Evolutionary conservation across 2,329 filamentous ascomycete species (phyloP).

Genomic region (Knufia petricola): DNA sequence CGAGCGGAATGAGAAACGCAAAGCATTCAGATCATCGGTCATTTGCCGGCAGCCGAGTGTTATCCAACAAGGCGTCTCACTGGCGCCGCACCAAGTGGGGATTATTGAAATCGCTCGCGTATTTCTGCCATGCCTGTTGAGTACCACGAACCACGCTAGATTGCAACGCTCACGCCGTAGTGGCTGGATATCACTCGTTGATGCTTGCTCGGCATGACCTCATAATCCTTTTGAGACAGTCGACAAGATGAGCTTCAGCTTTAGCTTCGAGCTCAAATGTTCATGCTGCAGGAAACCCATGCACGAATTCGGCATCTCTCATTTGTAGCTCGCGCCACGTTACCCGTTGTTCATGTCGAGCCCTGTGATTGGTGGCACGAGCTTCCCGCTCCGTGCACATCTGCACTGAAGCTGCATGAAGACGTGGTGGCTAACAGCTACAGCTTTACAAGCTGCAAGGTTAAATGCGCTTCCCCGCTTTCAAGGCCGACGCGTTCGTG

Average conservation of each 20-base stretch:
- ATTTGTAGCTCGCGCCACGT: conserved; percentile 7
- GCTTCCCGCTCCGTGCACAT: background rate
- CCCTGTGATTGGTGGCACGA: conserved; percentile 2
- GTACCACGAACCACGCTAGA: background rate
- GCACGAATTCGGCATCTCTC: background rate
- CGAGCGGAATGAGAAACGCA: background rate
- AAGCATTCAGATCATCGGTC: background rate
- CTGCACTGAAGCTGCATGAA: background rate
- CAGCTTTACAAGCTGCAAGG: conserved; percentile 2
- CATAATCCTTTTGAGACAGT: background rate
- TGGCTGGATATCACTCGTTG: background rate
- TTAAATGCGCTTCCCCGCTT: conserved; percentile 7
- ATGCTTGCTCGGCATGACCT: background rate
- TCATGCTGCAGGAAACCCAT: background rate
- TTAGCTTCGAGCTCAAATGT: background rate
- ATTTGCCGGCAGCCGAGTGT: background rate
- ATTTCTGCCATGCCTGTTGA: conserved; percentile 1
- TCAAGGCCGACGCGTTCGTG: conserved; percentile 3
- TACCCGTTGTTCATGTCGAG: background rate
- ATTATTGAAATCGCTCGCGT: background rate
- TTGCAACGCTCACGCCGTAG: background rate
- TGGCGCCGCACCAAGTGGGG: too few relatives aligned
- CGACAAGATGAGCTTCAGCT: background rate
- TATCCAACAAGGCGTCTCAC: background rate
- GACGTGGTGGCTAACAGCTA: conserved; percentile 7